Conservation (phyloP, 2,329 filamentous ascomycete species). For the Phialophora macrospora region DNA sequence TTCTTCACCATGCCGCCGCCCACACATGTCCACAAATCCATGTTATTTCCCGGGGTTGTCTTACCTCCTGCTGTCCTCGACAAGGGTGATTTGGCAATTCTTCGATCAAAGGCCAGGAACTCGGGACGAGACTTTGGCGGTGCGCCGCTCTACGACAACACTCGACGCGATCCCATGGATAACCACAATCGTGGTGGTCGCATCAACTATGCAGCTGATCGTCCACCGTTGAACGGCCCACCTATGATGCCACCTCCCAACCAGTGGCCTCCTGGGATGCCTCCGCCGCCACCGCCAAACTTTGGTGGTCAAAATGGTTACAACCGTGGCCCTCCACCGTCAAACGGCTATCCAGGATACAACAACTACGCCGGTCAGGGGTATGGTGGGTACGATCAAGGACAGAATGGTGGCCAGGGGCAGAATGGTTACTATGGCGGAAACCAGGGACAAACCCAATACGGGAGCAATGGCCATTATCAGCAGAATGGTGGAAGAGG, state of each 20-base stretch:
- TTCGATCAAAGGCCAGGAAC: constrained; percentile 68
- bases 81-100: constrained; percentile 73
- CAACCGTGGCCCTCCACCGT: constrained; percentile 23
- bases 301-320: constrained; percentile 41
- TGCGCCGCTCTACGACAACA: constrained; percentile 61
- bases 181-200: constrained; percentile 44
- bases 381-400: constrained; percentile 36
- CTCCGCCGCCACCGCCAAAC: constrained; percentile 41
- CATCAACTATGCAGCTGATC: constrained; percentile 59
- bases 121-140: constrained; percentile 74
- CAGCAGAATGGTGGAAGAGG: constrained; percentile 31
- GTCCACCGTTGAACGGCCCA: constrained; percentile 33
- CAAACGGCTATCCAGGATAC: constrained; percentile 34
- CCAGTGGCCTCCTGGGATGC: constrained; percentile 41
- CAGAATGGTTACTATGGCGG: constrained; percentile 41
- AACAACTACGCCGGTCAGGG: constrained; percentile 40
- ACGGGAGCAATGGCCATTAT: constrained; percentile 33
- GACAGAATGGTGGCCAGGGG: constrained; percentile 34
- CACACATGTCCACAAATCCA: constrained; percentile 81
- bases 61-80: constrained; percentile 74
- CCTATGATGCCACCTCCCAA: constrained; percentile 52
- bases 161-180: constrained; percentile 43
- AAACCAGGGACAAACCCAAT: constrained; percentile 41
- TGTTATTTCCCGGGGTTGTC: constrained; percentile 84
- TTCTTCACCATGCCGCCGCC: constrained; percentile 80